Base-by-base conservation (phyloP, 441 rosid genomes). In the Gossypium davidsonii region DNA sequence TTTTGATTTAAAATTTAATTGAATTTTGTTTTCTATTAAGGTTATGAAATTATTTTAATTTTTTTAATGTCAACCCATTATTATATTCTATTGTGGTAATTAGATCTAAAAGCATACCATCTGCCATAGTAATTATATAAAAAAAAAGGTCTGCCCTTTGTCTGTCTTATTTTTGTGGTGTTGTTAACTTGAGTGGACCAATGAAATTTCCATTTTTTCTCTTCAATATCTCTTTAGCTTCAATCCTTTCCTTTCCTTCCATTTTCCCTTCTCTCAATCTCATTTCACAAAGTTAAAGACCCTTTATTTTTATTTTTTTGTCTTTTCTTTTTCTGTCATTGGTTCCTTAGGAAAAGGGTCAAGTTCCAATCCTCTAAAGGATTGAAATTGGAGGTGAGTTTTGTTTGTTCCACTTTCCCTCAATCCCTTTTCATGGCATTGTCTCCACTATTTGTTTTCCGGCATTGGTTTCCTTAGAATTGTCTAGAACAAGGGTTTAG, bases 331-430 rank as follows among this genome's bases (percentile, higher is more conserved):
- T 20, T 49, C 12, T 6, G 21, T 23, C n/a, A 23, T 52, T 39
- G 69, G 8, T n/a, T 48, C 37, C 57, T 14, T 25, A 3, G 21
- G 31, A 67, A 52, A 67, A 67, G 57, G 71, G 57, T 67, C 56
- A 2, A 46, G 14, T 66, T 66, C 56, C 57, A 46, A 46, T 66
- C 39, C 9, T 5, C 61, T 6, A 46, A 66, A 48, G 56, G 37
- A n/a, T 67, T 48, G 57, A 52, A 15, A 52, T 52, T 52, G 71
- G n/a, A 48, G n/a, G 57, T 67, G 57, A 67, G 28, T 67, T 67
- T 8, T 15, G 57, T 67, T 67, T 37, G 28, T 25, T n/a, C 21
- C 63, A 26, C 20, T 6, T 51, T 37, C 8, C 2, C 56, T 51
- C 26, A 55, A 55, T 17, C 3, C 59, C 26, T 7, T 55, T 53